Conservation (phyloP, 176 grass and related monocot genomes). For the Luzula sylvatica region DNA sequence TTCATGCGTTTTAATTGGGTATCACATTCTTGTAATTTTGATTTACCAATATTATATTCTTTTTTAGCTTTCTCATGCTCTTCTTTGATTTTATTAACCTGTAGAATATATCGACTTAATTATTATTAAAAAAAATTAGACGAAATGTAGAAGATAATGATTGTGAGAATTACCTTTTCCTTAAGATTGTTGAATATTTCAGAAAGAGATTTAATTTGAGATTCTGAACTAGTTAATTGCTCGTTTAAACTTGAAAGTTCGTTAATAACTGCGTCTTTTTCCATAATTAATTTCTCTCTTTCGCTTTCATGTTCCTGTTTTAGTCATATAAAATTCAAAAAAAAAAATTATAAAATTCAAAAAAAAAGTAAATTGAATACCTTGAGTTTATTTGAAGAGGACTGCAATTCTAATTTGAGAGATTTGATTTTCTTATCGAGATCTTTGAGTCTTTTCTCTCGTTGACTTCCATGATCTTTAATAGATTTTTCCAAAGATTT, state of each 20-base stretch:
- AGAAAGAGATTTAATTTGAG: conserved; percentile 65
- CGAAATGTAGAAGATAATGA: too few relatives aligned
- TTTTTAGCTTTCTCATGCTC: conserved; percentile 70
- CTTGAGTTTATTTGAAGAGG: conserved; percentile 76
- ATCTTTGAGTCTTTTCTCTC: conserved; percentile 75
- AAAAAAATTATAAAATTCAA: background rate
- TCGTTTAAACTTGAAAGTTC: conserved; percentile 75
- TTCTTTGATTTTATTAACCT: conserved; percentile 66
- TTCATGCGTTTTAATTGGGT: conserved; percentile 52
- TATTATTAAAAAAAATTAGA: conserved; percentile 1
- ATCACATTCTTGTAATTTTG: conserved; percentile 92
- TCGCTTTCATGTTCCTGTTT: conserved; percentile 74
- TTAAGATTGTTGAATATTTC: conserved; percentile 44
- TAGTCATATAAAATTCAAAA: conserved; percentile 9
- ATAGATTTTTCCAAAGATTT: conserved; percentile 64
- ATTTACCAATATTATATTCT: conserved; percentile 48
- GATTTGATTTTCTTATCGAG: conserved; percentile 78
- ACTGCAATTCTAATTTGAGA: conserved; percentile 83
- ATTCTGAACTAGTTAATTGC: conserved; percentile 51
- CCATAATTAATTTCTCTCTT: conserved; percentile 83
- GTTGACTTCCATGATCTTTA: conserved; percentile 66
- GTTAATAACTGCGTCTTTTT: conserved; percentile 75
- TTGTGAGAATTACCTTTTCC: conserved; percentile 39
- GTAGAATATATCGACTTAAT: background rate
- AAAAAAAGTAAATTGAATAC: conserved; percentile 32